Conservation (phyloP, 2,329 filamentous ascomycete species). For the Escovopsis sp. region DNA sequence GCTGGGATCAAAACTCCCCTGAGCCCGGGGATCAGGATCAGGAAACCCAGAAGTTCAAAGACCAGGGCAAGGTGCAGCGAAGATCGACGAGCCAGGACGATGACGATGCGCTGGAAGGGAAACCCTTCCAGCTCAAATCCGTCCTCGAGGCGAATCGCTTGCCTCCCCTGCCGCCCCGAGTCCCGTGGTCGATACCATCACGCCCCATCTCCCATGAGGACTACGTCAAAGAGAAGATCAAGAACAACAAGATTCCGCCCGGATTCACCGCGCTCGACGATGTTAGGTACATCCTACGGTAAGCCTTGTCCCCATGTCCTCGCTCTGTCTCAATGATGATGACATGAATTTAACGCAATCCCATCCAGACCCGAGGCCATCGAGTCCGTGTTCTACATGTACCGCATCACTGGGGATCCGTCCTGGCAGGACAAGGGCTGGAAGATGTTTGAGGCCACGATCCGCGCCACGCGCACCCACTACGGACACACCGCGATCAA, state of each 20-base stretch:
- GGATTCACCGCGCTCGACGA: slow-evolving; percentile 34
- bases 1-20: slow-evolving; percentile 1
- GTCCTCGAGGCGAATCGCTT: slow-evolving; percentile 5
- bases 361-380: slow-evolving; percentile 60
- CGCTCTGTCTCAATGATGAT: too few species aligned
- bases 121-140: neutral
- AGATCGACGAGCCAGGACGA: neutral
- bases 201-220: slow-evolving; percentile 38
- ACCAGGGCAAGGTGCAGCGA: neutral
- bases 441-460: slow-evolving; percentile 66
- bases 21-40: slow-evolving; percentile 1
- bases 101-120: neutral
- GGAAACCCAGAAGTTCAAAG: slow-evolving; percentile 4
- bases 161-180: neutral
- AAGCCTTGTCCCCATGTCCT: slow-evolving; percentile 12
- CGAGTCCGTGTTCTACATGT: slow-evolving; percentile 79
- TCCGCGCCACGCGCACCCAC: slow-evolving; percentile 48
- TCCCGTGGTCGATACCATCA: neutral
- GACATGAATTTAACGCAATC: too few species aligned
- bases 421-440: slow-evolving; percentile 70
- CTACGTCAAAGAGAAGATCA: slow-evolving; percentile 32
- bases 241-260: slow-evolving; percentile 28
- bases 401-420: slow-evolving; percentile 70
- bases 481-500: slow-evolving; percentile 56
- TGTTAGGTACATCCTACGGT: slow-evolving; percentile 47